Evolutionary conservation across 2,329 filamentous ascomycete species (phyloP).

Genomic region (Colletotrichum higginsianum): DNA sequence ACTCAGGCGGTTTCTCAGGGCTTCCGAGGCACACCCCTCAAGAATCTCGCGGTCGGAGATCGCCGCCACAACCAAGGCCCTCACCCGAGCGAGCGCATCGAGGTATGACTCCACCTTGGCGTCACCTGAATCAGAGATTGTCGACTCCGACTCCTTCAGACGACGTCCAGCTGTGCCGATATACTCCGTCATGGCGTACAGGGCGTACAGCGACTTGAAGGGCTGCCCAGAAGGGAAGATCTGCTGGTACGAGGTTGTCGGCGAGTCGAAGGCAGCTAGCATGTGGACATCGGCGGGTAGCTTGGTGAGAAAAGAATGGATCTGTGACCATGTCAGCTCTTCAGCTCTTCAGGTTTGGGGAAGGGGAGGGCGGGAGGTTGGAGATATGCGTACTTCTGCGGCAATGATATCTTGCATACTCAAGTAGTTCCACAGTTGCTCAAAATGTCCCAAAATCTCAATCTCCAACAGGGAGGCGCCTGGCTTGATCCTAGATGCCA

Average conservation of each 20-base stretch:
- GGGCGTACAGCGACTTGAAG: constrained; percentile 81
- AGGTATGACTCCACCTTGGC: constrained; percentile 48
- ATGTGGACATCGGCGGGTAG: constrained; percentile 79
- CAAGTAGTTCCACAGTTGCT: constrained; percentile 86
- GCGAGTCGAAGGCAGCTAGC: constrained; percentile 70
- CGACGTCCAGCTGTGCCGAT: constrained; percentile 61
- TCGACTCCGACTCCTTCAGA: constrained; percentile 39
- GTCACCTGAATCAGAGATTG: constrained; percentile 36
- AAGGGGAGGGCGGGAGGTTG: not conserved
- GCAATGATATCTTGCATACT: constrained; percentile 80
- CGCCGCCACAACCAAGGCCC: constrained; percentile 71
- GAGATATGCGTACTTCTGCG: constrained; percentile 67
- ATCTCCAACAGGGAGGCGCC: constrained; percentile 77
- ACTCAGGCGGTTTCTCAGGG: constrained; percentile 65
- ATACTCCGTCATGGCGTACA: constrained; percentile 76
- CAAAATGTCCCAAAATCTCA: constrained; percentile 86
- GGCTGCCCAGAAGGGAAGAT: constrained; percentile 79
- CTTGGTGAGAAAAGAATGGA: constrained; percentile 78
- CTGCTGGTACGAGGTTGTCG: constrained; percentile 67
- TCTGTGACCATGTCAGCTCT: constrained; percentile 57
- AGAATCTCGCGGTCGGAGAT: constrained; percentile 38
- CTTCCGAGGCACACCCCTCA: constrained; percentile 50
- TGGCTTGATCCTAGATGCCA: constrained; percentile 61
- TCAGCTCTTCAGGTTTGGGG: no score
- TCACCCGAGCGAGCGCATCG: constrained; percentile 59